phyloP scores from a whole-genome alignment of 495 filamentous ascomycete species.

The Rostrohypoxylon terebratum region DNA sequence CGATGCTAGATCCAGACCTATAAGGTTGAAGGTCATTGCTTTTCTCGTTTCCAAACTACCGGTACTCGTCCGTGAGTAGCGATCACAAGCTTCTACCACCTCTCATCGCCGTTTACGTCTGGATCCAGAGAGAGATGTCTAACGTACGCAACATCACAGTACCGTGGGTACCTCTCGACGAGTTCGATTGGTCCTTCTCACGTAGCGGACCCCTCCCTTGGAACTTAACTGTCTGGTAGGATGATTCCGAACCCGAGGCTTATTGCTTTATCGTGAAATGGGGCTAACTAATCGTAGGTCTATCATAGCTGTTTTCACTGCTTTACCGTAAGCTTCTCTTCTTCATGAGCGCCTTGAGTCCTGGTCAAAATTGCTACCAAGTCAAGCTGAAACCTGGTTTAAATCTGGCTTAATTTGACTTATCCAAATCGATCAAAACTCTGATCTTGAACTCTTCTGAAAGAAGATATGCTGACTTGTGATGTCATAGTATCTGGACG shows the following conservation, averaged over 20 bases:
- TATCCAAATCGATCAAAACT: neutral
- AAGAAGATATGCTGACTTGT: neutral
- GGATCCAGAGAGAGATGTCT: slow-evolving; percentile 18
- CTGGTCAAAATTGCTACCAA: neutral
- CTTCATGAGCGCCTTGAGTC: neutral
- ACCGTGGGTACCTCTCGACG: slow-evolving; percentile 36
- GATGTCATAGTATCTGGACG: slow-evolving; percentile 51
- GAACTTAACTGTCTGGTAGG: slow-evolving; percentile 37
- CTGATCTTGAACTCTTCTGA: neutral
- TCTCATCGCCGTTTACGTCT: neutral
- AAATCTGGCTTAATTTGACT: neutral
- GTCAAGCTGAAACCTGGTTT: neutral
- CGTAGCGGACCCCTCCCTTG: slow-evolving; percentile 32
- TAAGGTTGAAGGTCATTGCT: neutral
- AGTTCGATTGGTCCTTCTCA: slow-evolving; percentile 37
- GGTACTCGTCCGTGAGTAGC: neutral
- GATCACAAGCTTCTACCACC: neutral
- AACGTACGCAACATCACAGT: slow-evolving; percentile 34
- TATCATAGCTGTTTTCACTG: slow-evolving; percentile 54
- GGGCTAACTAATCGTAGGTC: slow-evolving; percentile 19
- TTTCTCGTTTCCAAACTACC: slow-evolving; percentile 4
- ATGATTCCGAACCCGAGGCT: neutral
- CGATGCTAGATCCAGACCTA: neutral
- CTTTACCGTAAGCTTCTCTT: slow-evolving; percentile 41
- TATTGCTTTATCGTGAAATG: neutral